These are phyloP conservation scores for Pinus taeda DNA, from an alignment of 75 land plant genomes.

Conservation along the genomic window DNA sequence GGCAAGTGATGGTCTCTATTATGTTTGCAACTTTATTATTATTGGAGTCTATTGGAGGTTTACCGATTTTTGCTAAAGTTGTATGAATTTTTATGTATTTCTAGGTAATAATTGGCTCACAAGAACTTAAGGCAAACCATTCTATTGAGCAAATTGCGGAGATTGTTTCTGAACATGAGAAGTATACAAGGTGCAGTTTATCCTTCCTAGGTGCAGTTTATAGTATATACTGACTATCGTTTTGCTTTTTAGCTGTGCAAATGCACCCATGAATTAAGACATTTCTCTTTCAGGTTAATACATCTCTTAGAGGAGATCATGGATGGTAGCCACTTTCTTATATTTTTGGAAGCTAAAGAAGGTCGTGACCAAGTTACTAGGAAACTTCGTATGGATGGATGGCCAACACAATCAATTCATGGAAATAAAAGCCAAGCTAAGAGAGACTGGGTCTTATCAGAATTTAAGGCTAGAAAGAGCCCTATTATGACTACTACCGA, in stretches of 20 bases:
- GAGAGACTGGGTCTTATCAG: conserved; percentile 98
- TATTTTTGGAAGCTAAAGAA: conserved; percentile 97
- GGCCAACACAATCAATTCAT: conserved; percentile 99
- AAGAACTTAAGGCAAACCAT: conserved; percentile 93
- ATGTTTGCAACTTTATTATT: neutral
- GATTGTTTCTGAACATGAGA: conserved; percentile 88
- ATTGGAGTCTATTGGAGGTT: neutral
- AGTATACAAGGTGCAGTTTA: conserved; percentile 78
- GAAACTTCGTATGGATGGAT: conserved; percentile 98
- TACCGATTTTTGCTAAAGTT: neutral
- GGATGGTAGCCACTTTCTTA: conserved; percentile 92
- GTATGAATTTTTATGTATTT: neutral
- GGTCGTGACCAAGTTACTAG: conserved; percentile 95
- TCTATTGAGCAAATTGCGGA: conserved; percentile 90
- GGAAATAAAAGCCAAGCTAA: conserved; percentile 99
- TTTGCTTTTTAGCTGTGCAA: neutral
- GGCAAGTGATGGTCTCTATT: neutral
- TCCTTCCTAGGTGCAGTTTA: no score
- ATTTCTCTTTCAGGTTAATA: conserved; percentile 51
- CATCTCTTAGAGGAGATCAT: conserved; percentile 91
- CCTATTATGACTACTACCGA: conserved; percentile 99
- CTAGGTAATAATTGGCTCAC: conserved; percentile 92
- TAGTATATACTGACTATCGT: neutral
- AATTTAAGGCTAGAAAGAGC: conserved; percentile 95
- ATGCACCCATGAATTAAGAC: neutral